phyloP scores from a whole-genome alignment of 176 grass and related monocot species.

The Triticum dicoccoides region DNA sequence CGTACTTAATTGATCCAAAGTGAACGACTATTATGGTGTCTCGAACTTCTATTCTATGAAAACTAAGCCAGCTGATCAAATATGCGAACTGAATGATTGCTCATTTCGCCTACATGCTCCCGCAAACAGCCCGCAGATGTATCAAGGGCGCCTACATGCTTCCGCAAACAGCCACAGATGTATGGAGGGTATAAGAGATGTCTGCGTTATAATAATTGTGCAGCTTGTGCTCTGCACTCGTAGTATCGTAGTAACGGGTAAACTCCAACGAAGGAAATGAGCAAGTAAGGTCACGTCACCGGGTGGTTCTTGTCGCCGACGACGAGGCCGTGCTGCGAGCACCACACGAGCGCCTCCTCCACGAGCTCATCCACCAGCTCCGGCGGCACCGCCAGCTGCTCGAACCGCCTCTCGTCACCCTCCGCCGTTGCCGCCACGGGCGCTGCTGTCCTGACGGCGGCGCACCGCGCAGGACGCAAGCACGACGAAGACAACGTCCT shows the following conservation, averaged over 20 bases:
- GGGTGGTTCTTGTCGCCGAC: slow-evolving; percentile 46
- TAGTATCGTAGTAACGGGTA: too few species aligned
- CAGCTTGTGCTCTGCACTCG: too few species aligned
- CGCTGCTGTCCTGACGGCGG: background rate
- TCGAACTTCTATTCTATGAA: too few species aligned
- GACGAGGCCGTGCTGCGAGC: slow-evolving; percentile 44
- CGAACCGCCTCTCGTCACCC: background rate
- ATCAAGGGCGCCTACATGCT: background rate
- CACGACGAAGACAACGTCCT: background rate
- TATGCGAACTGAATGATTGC: too few species aligned
- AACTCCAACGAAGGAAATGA: background rate
- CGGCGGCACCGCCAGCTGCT: slow-evolving; percentile 27
- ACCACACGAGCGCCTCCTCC: slow-evolving; percentile 53
- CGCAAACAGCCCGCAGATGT: too few species aligned
- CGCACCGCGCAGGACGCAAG: background rate
- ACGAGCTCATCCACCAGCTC: slow-evolving; percentile 20
- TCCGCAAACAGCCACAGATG: background rate
- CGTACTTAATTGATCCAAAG: too few species aligned
- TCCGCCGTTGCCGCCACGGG: background rate
- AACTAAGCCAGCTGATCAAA: too few species aligned
- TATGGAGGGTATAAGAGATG: background rate
- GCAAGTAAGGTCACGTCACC: background rate
- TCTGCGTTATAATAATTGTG: too few species aligned
- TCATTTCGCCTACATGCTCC: too few species aligned
- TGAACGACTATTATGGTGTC: too few species aligned